Percentiles rank a stretch among this genome's conserved stretches.
Evolutionary conservation across 176 grass and related monocot species (phyloP).

Genomic region (Musa itinerans): DNA sequence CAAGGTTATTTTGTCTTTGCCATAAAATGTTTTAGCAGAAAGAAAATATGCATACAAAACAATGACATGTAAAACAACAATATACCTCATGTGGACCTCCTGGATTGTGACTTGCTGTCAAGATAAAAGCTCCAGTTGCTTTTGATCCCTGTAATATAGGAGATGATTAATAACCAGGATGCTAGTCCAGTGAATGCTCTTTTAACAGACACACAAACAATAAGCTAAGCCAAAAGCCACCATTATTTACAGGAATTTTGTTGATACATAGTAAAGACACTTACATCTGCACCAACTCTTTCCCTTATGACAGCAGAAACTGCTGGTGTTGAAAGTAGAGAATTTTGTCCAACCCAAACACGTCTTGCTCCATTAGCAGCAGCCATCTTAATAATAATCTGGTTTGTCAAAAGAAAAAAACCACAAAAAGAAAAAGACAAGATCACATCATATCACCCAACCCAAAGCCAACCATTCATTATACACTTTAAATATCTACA

Average conservation of each 20-base stretch:
- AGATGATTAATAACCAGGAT: background rate
- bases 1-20: background rate
- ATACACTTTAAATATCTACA: too few species aligned
- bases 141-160: conserved; percentile 70
- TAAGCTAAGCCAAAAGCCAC: background rate
- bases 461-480: too few species aligned
- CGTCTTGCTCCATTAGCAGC: conserved; percentile 90
- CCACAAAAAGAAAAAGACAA: too few species aligned
- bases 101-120: conserved; percentile 94
- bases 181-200: background rate
- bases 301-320: conserved; percentile 92
- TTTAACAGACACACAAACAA: background rate
- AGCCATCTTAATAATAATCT: conserved; percentile 98
- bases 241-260: background rate
- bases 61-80: conserved; percentile 16
- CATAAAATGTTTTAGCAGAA: background rate
- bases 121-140: conserved; percentile 83
- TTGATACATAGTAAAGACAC: conserved; percentile 17
- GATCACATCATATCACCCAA: too few species aligned
- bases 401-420: conserved; percentile 17
- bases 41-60: background rate
- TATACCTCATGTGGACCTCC: conserved; percentile 81
- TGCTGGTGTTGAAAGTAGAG: conserved; percentile 88
- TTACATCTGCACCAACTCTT: conserved; percentile 89
- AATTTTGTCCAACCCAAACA: conserved; percentile 86